Evolutionary conservation across 495 filamentous ascomycete genomes (phyloP).

Genomic region (Xylaria grammica): DNA sequence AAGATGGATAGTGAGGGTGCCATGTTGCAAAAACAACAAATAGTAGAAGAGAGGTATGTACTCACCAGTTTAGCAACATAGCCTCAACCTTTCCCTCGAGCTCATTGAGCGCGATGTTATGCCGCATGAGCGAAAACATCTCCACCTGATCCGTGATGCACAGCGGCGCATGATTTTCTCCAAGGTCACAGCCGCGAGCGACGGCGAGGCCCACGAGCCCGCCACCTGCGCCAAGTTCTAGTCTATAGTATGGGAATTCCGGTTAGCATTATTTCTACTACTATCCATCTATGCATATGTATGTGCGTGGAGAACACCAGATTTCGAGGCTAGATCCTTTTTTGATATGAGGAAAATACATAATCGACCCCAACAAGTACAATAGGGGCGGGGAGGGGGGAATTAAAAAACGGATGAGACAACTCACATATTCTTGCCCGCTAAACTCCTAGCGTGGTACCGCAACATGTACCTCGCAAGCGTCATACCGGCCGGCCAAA

Average conservation of each 20-base stretch:
- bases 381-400: background rate
- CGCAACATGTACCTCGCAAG: slow-evolving; percentile 82
- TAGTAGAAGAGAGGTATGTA: slow-evolving; percentile 19
- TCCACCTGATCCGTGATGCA: slow-evolving; percentile 84
- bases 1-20: too few relatives aligned
- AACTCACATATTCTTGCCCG: slow-evolving; percentile 75
- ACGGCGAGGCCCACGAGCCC: slow-evolving; percentile 82
- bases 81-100: slow-evolving; percentile 66
- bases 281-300: too few relatives aligned
- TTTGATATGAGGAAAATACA: too few relatives aligned
- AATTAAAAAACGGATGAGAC: slow-evolving; percentile 9
- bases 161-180: slow-evolving; percentile 47
- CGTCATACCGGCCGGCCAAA: slow-evolving; percentile 94
- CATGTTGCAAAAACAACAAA: background rate
- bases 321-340: too few relatives aligned
- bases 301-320: too few relatives aligned
- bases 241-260: slow-evolving; percentile 49
- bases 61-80: slow-evolving; percentile 77
- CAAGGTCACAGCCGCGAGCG: slow-evolving; percentile 60
- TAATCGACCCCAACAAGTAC: too few relatives aligned
- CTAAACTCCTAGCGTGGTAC: slow-evolving; percentile 64
- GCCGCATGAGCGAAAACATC: slow-evolving; percentile 81
- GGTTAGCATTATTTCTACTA: slow-evolving; percentile 8
- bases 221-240: slow-evolving; percentile 92
- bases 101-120: slow-evolving; percentile 81